These are phyloP conservation scores for Pseudoneurospora amorphoporcata DNA, from an alignment of 495 filamentous ascomycete species.

Conservation along the genomic window DNA sequence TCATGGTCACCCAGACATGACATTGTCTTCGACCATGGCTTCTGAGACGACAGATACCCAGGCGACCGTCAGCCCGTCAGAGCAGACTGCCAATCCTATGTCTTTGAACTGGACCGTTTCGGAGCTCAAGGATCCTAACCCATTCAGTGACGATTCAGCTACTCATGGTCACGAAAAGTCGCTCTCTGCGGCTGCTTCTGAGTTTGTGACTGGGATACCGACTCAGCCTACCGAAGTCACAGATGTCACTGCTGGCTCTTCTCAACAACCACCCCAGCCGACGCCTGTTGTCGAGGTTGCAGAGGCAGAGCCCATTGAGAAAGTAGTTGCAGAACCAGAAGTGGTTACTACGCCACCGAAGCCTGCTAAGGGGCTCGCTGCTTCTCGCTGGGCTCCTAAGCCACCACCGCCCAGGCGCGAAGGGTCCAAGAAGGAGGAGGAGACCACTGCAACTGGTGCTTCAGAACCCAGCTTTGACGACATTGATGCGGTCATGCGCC, in stretches of 20 bases:
- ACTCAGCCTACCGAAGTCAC: constrained; percentile 30
- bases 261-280: constrained; percentile 24
- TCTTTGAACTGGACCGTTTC: constrained; percentile 32
- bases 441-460: constrained; percentile 1
- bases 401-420: constrained; percentile 4
- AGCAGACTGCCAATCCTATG: constrained; percentile 29
- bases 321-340: not conserved
- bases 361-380: constrained; percentile 19
- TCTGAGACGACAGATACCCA: constrained; percentile 40
- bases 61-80: constrained; percentile 36
- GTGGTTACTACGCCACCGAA: not conserved
- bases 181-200: constrained; percentile 57
- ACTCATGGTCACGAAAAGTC: constrained; percentile 42
- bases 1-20: constrained; percentile 26
- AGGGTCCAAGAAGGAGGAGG: not conserved
- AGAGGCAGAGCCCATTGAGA: constrained; percentile 8
- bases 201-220: constrained; percentile 52
- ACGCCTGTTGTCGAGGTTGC: constrained; percentile 3
- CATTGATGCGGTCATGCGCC: constrained; percentile 77
- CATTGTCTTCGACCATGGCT: constrained; percentile 33
- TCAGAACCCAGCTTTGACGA: constrained; percentile 60
- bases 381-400: constrained; percentile 22
- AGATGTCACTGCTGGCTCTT: constrained; percentile 29
- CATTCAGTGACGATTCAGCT: constrained; percentile 28
- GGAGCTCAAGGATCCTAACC: constrained; percentile 33